phyloP scores from a whole-genome alignment of 1,284 basidiomycete species.

The Malassezia arunalokei region DNA sequence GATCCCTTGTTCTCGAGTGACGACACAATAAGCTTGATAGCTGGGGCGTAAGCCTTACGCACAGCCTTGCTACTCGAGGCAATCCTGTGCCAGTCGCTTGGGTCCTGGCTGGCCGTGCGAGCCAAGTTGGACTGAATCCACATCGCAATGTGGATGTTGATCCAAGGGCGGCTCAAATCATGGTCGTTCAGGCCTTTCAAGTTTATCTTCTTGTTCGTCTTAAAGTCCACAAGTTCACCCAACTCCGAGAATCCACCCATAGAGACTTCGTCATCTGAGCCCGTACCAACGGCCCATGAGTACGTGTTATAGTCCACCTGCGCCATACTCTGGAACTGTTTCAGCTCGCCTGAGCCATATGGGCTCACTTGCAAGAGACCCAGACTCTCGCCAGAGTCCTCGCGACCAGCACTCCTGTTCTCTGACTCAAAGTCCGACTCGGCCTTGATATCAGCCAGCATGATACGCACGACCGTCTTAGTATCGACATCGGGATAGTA shows the following conservation, averaged over 20 bases:
- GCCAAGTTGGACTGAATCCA: constrained; percentile 42
- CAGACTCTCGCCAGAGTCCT: constrained; percentile 32
- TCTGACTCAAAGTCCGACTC: constrained; percentile 33
- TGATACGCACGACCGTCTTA: constrained; percentile 22
- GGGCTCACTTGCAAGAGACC: constrained; percentile 40
- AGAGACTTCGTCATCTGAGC: neutral
- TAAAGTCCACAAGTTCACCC: constrained; percentile 30
- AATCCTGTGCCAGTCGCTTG: constrained; percentile 27
- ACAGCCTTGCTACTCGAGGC: constrained; percentile 14
- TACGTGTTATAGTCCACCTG: constrained; percentile 20
- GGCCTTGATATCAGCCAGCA: constrained; percentile 41
- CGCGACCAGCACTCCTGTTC: constrained; percentile 22
- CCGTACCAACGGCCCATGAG: constrained; percentile 21
- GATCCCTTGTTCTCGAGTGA: neutral
- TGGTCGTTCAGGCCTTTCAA: constrained; percentile 17
- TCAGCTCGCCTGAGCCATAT: constrained; percentile 22
- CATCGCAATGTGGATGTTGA: constrained; percentile 40
- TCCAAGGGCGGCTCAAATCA: constrained; percentile 38
- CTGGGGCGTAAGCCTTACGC: constrained; percentile 7
- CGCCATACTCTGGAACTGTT: constrained; percentile 27
- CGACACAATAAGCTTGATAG: neutral
- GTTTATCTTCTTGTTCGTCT: constrained; percentile 24
- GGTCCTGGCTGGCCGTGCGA: constrained; percentile 30
- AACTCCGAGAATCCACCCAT: constrained; percentile 17
- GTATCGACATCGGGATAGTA: constrained; percentile 42